These are phyloP conservation scores for Leersia perrieri DNA, from an alignment of 176 grass and related monocot species.

Conservation along the genomic window DNA sequence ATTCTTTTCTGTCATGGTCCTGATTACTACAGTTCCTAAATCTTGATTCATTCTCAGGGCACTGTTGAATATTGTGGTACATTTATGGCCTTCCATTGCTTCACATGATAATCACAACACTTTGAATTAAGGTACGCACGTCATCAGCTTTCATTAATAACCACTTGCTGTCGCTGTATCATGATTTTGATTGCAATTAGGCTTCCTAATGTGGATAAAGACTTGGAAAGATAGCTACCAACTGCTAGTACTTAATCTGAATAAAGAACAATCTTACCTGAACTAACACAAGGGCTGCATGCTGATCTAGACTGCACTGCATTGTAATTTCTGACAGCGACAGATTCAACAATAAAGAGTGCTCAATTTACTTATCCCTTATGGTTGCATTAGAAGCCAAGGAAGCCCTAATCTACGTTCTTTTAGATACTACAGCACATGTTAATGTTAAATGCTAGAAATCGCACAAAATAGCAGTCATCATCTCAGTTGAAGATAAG, in stretches of 20 bases:
- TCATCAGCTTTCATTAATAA: background rate
- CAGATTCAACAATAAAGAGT: background rate
- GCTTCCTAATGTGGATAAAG: background rate
- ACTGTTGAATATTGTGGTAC: background rate
- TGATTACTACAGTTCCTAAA: background rate
- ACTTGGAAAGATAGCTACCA: background rate
- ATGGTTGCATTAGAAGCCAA: background rate
- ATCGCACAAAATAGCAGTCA: background rate
- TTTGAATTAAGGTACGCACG: background rate
- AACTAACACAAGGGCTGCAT: background rate
- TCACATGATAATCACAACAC: background rate
- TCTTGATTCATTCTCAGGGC: background rate
- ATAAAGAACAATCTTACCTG: slow-evolving; percentile 7
- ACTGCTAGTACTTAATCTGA: background rate
- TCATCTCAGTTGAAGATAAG: background rate
- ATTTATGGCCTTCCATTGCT: background rate
- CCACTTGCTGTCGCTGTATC: background rate
- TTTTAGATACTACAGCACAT: background rate
- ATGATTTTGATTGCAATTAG: slow-evolving; percentile 7
- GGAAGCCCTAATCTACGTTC: background rate
- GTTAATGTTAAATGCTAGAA: background rate
- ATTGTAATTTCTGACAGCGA: background rate
- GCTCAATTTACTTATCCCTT: background rate
- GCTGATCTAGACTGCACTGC: background rate
- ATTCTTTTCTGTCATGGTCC: background rate